Evolutionary conservation across 164 flowering plant species (phyloP).

Genomic region (Umbilicus rupestris): DNA sequence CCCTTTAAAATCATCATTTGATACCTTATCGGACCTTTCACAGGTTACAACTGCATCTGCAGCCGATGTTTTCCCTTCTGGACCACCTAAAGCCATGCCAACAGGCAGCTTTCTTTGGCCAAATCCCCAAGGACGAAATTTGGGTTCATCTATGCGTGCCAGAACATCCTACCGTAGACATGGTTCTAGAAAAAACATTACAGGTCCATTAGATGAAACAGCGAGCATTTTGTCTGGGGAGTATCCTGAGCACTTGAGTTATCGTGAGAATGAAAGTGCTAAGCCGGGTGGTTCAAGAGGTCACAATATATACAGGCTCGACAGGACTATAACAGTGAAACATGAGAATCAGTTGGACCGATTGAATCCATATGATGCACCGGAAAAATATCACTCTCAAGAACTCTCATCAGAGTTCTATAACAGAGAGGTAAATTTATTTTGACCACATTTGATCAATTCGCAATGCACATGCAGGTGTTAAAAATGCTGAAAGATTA

Average conservation of each 20-base stretch:
- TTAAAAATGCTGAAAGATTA: neutral
- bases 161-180: conserved; percentile 15
- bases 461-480: neutral
- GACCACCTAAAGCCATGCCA: conserved; percentile 18
- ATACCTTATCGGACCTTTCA: conserved; percentile 31
- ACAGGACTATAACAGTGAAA: neutral
- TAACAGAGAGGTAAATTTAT: neutral
- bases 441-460: neutral
- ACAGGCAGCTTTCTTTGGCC: conserved; percentile 37
- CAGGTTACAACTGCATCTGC: conserved; percentile 22
- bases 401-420: neutral
- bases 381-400: neutral
- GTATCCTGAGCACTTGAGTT: conserved; percentile 4
- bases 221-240: conserved; percentile 9
- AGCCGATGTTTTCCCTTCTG: conserved; percentile 18
- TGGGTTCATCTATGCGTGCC: conserved; percentile 12
- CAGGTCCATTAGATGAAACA: conserved; percentile 17
- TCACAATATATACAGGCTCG: neutral
- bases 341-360: conserved; percentile 1
- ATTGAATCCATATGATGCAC: conserved; percentile 1
- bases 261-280: neutral
- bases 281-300: neutral
- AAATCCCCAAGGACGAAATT: conserved; percentile 16
- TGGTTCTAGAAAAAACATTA: conserved; percentile 16
- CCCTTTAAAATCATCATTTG: conserved; percentile 23